Evolutionary conservation across 495 filamentous ascomycete species (phyloP), one percentile per base, ranked within the genome.

Genomic region (Thozetella sp.): DNA sequence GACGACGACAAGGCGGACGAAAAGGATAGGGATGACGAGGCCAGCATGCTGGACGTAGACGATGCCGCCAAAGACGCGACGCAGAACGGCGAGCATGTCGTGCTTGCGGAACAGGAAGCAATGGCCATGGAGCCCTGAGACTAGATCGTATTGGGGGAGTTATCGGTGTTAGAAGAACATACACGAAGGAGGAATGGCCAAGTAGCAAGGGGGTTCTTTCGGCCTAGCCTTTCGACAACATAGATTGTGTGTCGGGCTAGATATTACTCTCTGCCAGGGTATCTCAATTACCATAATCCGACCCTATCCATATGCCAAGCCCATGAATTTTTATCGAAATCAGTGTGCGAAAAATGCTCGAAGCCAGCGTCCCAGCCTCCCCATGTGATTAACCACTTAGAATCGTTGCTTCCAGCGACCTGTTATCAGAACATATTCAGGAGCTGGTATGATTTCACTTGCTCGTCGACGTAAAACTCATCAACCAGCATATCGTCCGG

Each of bases 41-140:
- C 67, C 22, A 72, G 71, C 63, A 75, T 79, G 23, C 57, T 81
- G 57, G 78, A 81, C 61, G 62, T 81, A 26, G 78, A 81, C 62
- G 78, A 81, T 50, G 79, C 76, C 46, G 74, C 76, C 45, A 80
- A 79, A 62, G 77, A 80, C 59, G 76, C 77, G 15, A 74, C 72
- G 12, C 57, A 75, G 13, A 68, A 71, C 58, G 72, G 58, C 34
- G 66, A 67, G 62, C 65, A 71, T 58, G 54, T 63, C 54, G 52
- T 22, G 25, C 51, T 58, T 25, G 60, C 54, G 51, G 61, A 50
- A 19, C 50, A 23, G 4, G 43, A 26, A 24, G 43, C 43, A 48
- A 20, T 15, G 43, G n/a, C 43, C n/a, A 20, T n/a, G 11, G 60
- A 66, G 43, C 63, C 66, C 22, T 15, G 15, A 15, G 30, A 37